These are phyloP conservation scores for Aegilops speltoides DNA, from an alignment of 176 grass and related monocot species.

Conservation along the genomic window DNA sequence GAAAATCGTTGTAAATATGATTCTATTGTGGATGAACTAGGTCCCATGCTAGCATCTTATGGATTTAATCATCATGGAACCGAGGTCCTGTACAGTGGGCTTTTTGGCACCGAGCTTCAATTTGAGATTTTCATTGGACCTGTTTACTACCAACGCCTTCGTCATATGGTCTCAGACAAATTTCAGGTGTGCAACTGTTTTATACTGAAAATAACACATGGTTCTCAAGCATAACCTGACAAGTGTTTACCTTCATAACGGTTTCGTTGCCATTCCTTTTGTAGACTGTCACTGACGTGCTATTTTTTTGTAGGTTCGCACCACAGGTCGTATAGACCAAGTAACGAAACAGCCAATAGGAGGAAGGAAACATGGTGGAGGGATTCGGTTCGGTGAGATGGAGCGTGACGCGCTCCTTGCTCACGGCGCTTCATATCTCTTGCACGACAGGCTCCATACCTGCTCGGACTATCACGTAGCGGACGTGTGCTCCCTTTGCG, in stretches of 20 bases:
- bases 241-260: too few species aligned
- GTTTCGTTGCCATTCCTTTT: too few species aligned
- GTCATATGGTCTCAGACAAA: constrained; percentile 99
- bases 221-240: neutral
- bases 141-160: constrained; percentile 97
- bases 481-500: constrained; percentile 71
- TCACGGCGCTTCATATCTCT: constrained; percentile 80
- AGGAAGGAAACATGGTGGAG: constrained; percentile 92
- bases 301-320: constrained; percentile 61
- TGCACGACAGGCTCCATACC: constrained; percentile 92
- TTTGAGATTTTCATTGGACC: constrained; percentile 96
- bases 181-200: constrained; percentile 64
- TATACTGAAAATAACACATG: neutral
- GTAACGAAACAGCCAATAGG: constrained; percentile 87
- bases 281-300: neutral
- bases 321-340: constrained; percentile 73
- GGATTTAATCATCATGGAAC: constrained; percentile 91
- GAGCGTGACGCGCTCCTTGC: constrained; percentile 87
- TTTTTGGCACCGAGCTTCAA: constrained; percentile 71
- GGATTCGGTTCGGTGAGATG: constrained; percentile 98
- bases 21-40: constrained; percentile 71
- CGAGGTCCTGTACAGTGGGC: constrained; percentile 84
- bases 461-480: constrained; percentile 92
- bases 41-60: constrained; percentile 68
- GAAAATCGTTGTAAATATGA: constrained; percentile 30